Conservation (phyloP, 768 basidiomycete genomes). For the Agaricus sinodeliciosus region DNA sequence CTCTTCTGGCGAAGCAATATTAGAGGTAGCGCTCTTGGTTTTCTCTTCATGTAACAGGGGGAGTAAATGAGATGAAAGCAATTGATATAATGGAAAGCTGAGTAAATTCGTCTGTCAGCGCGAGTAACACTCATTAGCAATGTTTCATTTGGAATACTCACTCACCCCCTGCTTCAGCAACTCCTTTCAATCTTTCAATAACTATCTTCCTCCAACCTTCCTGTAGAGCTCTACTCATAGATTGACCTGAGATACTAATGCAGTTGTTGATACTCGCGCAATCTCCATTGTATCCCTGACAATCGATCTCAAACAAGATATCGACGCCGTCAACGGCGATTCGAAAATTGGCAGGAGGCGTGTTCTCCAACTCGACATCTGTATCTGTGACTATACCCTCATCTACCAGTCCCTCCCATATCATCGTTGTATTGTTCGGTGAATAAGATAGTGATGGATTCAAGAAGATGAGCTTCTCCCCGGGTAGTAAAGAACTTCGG, state of each 20-base stretch:
- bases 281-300: constrained; percentile 8
- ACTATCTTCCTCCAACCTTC: constrained; percentile 40
- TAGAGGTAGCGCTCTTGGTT: constrained; percentile 1
- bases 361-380: constrained; percentile 6
- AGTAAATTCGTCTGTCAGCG: background rate
- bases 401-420: constrained; percentile 6
- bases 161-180: constrained; percentile 26
- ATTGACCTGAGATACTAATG: constrained; percentile 36
- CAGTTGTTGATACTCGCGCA: constrained; percentile 2
- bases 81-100: constrained; percentile 58
- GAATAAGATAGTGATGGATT: constrained; percentile 13
- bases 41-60: constrained; percentile 44
- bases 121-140: background rate
- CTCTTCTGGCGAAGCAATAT: background rate
- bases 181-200: constrained; percentile 27
- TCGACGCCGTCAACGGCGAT: constrained; percentile 6
- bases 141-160: constrained; percentile 11
- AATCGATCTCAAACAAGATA: constrained; percentile 10
- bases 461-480: constrained; percentile 42
- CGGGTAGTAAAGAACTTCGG: constrained; percentile 54
- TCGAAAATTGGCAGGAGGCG: constrained; percentile 6
- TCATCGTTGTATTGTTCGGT: background rate
- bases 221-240: constrained; percentile 39
- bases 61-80: constrained; percentile 51
- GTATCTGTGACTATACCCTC: background rate